These are phyloP conservation scores for Plantago major DNA, from an alignment of 257 asterid species.

Conservation along the genomic window DNA sequence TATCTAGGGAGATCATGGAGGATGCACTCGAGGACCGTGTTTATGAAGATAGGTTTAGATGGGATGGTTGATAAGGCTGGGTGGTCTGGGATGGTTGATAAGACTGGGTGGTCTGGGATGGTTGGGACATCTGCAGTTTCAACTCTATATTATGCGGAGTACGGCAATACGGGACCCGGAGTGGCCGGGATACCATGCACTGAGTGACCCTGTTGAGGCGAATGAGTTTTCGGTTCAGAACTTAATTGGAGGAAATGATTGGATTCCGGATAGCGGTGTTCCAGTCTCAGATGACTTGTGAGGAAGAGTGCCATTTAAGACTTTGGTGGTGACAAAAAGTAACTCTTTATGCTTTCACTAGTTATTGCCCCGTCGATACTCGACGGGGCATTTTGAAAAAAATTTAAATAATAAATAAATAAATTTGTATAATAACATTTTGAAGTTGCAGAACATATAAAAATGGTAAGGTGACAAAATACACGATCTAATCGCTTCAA, in stretches of 20 bases:
- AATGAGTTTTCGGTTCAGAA: conserved; percentile 37
- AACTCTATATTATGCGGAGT: conserved; percentile 50
- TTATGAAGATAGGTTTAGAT: conserved; percentile 26
- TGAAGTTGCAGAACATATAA: too few species aligned
- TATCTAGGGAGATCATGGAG: conserved; percentile 64
- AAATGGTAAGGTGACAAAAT: too few species aligned
- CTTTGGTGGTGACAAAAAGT: too few species aligned
- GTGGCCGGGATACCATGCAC: conserved; percentile 52
- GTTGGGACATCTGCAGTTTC: conserved; percentile 32
- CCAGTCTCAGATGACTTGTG: too few species aligned
- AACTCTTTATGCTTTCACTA: too few species aligned
- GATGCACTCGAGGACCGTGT: conserved; percentile 44
- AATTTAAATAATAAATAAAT: too few species aligned
- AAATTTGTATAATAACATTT: too few species aligned
- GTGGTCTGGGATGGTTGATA: conserved; percentile 40
- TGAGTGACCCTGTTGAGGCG: conserved; percentile 35
- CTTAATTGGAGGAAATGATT: conserved; percentile 35
- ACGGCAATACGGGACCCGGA: conserved; percentile 45
- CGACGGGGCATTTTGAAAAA: too few species aligned
- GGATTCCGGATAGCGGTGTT: conserved; percentile 34
- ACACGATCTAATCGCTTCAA: too few species aligned
- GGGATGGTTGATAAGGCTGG: conserved; percentile 39
- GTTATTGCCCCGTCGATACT: too few species aligned
- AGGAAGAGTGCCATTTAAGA: too few species aligned
- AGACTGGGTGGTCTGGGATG: too few species aligned